A percentile compares a stretch with the other conserved stretches of the same genome.
These are phyloP conservation scores for Puccinia coronata DNA, from an alignment of 1,284 basidiomycete genomes.

Conservation along the genomic window DNA sequence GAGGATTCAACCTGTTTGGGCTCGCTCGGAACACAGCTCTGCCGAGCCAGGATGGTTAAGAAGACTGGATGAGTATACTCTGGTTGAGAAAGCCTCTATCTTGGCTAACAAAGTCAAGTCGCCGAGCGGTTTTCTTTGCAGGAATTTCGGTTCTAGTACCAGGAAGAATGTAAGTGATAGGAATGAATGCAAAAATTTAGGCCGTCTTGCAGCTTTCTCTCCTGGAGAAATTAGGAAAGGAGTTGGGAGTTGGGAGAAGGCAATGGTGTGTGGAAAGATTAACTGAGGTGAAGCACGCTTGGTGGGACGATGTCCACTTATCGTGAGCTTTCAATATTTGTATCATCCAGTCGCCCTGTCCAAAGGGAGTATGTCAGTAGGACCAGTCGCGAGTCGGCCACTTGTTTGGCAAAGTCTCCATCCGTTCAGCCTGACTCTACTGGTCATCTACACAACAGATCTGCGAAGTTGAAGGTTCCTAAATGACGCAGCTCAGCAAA, in stretches of 20 bases:
- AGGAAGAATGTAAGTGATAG: neutral
- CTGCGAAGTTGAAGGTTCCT: neutral
- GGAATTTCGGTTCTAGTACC: neutral
- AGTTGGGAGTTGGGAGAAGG: neutral
- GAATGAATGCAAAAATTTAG: neutral
- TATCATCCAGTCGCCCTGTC: neutral
- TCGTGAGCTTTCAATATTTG: neutral
- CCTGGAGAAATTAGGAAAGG: neutral
- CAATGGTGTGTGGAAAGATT: neutral
- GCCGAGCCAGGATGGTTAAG: no score
- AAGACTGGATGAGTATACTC: no score
- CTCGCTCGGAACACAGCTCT: no score
- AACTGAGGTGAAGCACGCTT: neutral
- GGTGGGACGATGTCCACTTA: neutral
- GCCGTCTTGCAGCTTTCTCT: neutral
- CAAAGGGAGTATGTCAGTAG: neutral
- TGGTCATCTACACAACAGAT: neutral
- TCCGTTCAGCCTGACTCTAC: slow-evolving; percentile 2
- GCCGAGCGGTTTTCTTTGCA: neutral
- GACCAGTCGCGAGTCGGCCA: neutral
- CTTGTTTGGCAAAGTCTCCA: slow-evolving; percentile 6
- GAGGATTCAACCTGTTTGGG: no score
- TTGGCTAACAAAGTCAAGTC: neutral
- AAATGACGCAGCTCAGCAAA: neutral
- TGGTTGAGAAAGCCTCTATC: no score